These are phyloP conservation scores for Hypoxylon sp. DNA, from an alignment of 2,329 filamentous ascomycete species.

Conservation along the genomic window DNA sequence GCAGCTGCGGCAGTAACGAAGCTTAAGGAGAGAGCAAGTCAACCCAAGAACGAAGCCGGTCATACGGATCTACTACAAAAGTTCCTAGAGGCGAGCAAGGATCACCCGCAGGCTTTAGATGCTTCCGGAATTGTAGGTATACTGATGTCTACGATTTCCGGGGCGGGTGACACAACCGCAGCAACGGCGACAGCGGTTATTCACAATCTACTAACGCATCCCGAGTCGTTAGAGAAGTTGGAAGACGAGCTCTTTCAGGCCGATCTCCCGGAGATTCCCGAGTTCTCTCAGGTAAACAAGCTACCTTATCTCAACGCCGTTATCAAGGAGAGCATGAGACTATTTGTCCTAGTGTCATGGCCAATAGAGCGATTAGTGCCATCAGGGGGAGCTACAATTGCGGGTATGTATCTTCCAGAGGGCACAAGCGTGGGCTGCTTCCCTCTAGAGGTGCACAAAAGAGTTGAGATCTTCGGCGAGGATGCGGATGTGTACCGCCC, in stretches of 20 bases:
- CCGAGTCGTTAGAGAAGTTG: constrained; percentile 64
- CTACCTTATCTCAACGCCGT: constrained; percentile 50
- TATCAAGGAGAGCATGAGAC: constrained; percentile 46
- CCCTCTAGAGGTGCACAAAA: constrained; percentile 43
- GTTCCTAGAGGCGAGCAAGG: constrained; percentile 46
- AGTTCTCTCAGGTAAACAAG: constrained; percentile 41
- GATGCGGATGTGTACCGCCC: constrained; percentile 45
- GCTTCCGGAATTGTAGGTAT: constrained; percentile 43
- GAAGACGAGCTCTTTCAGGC: constrained; percentile 42
- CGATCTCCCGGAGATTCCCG: constrained; percentile 40
- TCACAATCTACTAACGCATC: constrained; percentile 61
- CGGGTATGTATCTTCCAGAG: constrained; percentile 47
- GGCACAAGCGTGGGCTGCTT: constrained; percentile 49
- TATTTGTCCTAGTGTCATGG: constrained; percentile 36
- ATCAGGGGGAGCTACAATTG: constrained; percentile 45
- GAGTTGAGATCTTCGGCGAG: constrained; percentile 41
- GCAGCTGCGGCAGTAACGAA: constrained; percentile 39
- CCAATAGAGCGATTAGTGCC: constrained; percentile 48
- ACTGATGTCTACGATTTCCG: constrained; percentile 49
- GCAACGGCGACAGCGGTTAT: constrained; percentile 37
- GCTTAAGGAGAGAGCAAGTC: constrained; percentile 31
- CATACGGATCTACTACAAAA: constrained; percentile 44
- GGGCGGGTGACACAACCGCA: constrained; percentile 49
- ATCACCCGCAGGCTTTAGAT: constrained; percentile 45
- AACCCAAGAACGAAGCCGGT: constrained; percentile 17